These are phyloP conservation scores for Syzygium syzygioides DNA, from an alignment of 441 rosid species.

Conservation along the genomic window DNA sequence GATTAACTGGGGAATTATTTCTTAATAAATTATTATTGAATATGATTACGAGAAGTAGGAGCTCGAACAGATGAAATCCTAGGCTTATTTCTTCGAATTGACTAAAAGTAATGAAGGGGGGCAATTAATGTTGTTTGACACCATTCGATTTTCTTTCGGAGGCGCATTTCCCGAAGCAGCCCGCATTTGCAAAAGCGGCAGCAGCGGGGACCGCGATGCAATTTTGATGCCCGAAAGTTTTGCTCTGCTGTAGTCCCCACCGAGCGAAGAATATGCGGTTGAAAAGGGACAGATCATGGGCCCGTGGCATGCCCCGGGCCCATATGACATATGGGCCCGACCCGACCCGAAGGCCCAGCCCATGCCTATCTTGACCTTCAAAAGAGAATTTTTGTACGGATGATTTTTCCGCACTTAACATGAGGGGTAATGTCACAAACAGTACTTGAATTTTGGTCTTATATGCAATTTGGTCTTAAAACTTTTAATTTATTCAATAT, in stretches of 20 bases:
- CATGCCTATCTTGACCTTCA: background rate
- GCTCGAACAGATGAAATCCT: background rate
- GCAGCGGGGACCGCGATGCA: background rate
- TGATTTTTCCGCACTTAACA: fast-evolving
- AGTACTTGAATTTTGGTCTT: too few species aligned
- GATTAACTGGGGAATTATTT: background rate
- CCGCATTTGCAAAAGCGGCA: background rate
- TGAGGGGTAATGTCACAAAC: too few species aligned
- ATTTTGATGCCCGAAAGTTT: background rate
- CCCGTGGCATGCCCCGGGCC: background rate
- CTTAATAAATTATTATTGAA: background rate
- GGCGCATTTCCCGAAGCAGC: background rate
- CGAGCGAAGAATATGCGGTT: background rate
- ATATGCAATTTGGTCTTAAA: too few species aligned
- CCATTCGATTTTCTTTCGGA: background rate
- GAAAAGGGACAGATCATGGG: background rate
- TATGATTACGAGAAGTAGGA: background rate
- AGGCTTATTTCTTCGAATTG: background rate
- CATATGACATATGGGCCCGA: fast-evolving
- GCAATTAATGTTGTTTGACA: background rate
- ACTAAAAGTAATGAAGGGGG: background rate
- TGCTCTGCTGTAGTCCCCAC: background rate
- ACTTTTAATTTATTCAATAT: too few species aligned
- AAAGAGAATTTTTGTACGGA: background rate
- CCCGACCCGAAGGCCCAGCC: background rate